A percentile compares a stretch with the other conserved stretches of the same genome.
Conservation (phyloP, 1,284 basidiomycete species). For the Trichosporon inkin region DNA sequence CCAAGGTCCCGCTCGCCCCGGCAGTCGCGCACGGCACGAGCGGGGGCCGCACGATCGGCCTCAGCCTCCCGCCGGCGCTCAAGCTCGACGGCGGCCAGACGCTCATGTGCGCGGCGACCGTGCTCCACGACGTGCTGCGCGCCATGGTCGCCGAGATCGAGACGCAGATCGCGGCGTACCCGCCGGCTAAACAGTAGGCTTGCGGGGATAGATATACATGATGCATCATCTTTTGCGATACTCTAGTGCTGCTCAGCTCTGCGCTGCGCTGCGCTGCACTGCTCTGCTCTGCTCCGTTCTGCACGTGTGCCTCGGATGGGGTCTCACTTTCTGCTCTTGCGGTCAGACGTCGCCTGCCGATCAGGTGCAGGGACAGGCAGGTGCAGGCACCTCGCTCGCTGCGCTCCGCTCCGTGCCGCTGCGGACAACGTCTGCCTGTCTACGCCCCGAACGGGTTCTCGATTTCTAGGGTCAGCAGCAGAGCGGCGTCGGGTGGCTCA, state of each 20-base stretch:
- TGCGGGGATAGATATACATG: slow-evolving; percentile 5
- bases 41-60: not conserved
- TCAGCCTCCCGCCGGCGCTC: slow-evolving; percentile 13
- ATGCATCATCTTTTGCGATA: not conserved
- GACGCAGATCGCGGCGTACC: slow-evolving; percentile 13
- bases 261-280: not conserved
- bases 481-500: too few species aligned
- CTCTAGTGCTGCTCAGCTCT: too few species aligned
- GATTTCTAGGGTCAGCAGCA: too few species aligned
- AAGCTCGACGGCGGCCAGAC: slow-evolving; percentile 16
- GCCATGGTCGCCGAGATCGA: slow-evolving; percentile 21
- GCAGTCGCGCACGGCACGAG: not conserved
- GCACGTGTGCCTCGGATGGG: too few species aligned
- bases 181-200: not conserved
- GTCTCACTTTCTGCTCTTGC: too few species aligned
- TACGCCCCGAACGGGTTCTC: slow-evolving; percentile 46
- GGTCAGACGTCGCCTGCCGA: too few species aligned
- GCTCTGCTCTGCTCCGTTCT: too few species aligned
- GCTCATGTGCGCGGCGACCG: slow-evolving; percentile 13
- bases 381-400: too few species aligned
- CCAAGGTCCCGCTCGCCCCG: not conserved
- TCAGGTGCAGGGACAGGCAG: too few species aligned
- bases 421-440: too few species aligned
- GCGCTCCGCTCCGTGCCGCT: too few species aligned
- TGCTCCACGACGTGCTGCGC: slow-evolving; percentile 21